Percentiles rank a stretch among this genome's conserved stretches.
phyloP scores from a whole-genome alignment of 2,329 filamentous ascomycete species.

The Lasiodiplodia citricola region DNA sequence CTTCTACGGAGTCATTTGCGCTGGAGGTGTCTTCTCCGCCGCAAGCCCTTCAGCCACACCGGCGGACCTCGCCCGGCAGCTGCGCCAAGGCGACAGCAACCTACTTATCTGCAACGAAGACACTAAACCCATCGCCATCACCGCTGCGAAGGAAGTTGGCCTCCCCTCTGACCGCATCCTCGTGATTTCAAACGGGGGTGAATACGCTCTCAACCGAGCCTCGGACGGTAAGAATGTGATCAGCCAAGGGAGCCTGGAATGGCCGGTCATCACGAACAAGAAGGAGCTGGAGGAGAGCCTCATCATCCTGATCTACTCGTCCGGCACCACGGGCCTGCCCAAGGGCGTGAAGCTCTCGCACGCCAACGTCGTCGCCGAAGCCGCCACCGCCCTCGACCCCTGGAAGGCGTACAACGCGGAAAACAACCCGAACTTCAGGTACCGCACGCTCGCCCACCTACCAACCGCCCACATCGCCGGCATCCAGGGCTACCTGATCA shows the following conservation, averaged over 20 bases:
- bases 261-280: constrained; percentile 60
- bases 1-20: constrained; percentile 63
- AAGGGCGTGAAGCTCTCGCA: constrained; percentile 54
- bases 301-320: constrained; percentile 36
- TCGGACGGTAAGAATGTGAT: constrained; percentile 41
- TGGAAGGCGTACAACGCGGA: constrained; percentile 37
- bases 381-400: constrained; percentile 34
- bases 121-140: constrained; percentile 53
- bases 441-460: constrained; percentile 53
- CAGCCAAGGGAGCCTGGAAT: constrained; percentile 51
- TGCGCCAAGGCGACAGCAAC: constrained; percentile 49
- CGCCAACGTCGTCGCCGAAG: constrained; percentile 49
- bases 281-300: constrained; percentile 50
- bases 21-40: constrained; percentile 64
- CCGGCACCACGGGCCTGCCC: constrained; percentile 50
- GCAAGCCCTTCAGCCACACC: constrained; percentile 58
- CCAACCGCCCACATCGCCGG: constrained; percentile 56
- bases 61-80: constrained; percentile 57
- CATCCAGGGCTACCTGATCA: constrained; percentile 54
- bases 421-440: constrained; percentile 38
- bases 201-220: constrained; percentile 42
- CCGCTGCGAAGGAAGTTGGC: constrained; percentile 57
- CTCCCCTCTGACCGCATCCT: constrained; percentile 56
- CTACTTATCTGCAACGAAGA: constrained; percentile 56
- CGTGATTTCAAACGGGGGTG: constrained; percentile 53